Evolutionary conservation across 306 rosid genomes (phyloP).

Genomic region (Begonia loranthoides): DNA sequence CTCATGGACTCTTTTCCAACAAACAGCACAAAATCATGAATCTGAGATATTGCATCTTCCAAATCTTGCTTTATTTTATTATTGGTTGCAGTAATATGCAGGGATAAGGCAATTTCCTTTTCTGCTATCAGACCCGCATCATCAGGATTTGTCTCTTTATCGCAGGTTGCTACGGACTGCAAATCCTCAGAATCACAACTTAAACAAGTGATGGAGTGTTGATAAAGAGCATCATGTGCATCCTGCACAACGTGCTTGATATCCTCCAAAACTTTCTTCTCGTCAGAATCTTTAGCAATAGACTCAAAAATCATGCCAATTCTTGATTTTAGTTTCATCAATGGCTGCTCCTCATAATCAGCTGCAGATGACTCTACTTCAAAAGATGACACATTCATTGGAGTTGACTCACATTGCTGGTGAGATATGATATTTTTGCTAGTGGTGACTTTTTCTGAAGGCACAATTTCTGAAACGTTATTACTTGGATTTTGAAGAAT

Average conservation of each 20-base stretch:
- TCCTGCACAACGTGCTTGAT: conserved; percentile 58
- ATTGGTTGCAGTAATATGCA: conserved; percentile 18
- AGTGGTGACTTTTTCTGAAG: conserved; percentile 15
- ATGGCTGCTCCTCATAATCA: conserved; percentile 17
- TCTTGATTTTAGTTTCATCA: conserved; percentile 61
- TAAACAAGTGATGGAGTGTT: conserved; percentile 17
- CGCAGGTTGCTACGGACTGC: conserved; percentile 35
- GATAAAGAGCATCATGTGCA: conserved; percentile 33
- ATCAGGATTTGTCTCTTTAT: conserved; percentile 56
- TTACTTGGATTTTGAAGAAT: conserved; percentile 22
- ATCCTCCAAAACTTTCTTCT: conserved; percentile 58
- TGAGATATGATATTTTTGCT: conserved; percentile 8
- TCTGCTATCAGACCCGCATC: conserved; percentile 44
- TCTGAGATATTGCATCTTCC: conserved; percentile 65
- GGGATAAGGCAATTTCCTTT: conserved; percentile 34
- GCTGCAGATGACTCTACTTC: conserved; percentile 15
- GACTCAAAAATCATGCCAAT: conserved; percentile 56
- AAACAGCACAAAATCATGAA: conserved; percentile 60
- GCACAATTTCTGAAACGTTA: conserved; percentile 27
- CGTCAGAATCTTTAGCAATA: conserved; percentile 49
- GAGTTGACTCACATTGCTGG: conserved; percentile 10
- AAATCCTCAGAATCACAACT: conserved; percentile 28
- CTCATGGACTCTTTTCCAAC: conserved; percentile 62
- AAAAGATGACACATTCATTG: conserved; percentile 24
- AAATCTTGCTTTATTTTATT: conserved; percentile 33